Evolutionary conservation across 805 yeast species (phyloP), one percentile per base, ranked within the genome.

Genomic region (Ogataea allantospora): DNA sequence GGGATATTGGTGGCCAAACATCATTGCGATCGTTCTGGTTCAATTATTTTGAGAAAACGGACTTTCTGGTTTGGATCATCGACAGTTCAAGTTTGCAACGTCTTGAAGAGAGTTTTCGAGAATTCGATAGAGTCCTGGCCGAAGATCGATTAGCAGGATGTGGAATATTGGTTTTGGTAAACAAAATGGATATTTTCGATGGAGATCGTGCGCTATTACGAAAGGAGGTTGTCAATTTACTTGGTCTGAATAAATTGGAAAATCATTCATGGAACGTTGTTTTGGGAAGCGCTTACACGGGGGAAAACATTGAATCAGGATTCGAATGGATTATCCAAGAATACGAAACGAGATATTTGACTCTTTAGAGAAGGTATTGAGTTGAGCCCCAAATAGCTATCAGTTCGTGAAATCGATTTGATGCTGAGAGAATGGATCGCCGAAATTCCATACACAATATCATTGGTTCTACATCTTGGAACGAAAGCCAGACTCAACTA

Each of bases 1-100:
- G 95, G 98, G 63, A 80, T 55, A 79, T 89, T 9, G 98, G 98
- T 5, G 98, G 98, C 2, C 98, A 89, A 59, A 64, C 72, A 30
- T 74, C 91, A 1, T 66, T 89, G 27, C 66, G 98, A 31, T 80
- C 89, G 12, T 88, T 88, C 68, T 89, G 98, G 98, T 79, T 85
- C 51, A 91, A 89, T 62, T 89, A 91, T 60, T 89, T 84, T 54
- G 96, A 88, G 47, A 78, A 77, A 50, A 78, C 84, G 0, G 89
- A 89, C 50, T 76, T 78, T 5, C 66, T 89, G 12, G 61, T 89
- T 9, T 89, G 96, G 96, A 95, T 89, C 14, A 72, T 91, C 5
- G 97, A 91, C 60, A 71, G 78, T 2, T 59, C 68, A 27, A 75
- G 82, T 14, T 55, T 75, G 18, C 78, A 76, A 32, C 63, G 96